Conservation (phyloP, 2,329 filamentous ascomycete species). For the Cladosporium colombiae region DNA sequence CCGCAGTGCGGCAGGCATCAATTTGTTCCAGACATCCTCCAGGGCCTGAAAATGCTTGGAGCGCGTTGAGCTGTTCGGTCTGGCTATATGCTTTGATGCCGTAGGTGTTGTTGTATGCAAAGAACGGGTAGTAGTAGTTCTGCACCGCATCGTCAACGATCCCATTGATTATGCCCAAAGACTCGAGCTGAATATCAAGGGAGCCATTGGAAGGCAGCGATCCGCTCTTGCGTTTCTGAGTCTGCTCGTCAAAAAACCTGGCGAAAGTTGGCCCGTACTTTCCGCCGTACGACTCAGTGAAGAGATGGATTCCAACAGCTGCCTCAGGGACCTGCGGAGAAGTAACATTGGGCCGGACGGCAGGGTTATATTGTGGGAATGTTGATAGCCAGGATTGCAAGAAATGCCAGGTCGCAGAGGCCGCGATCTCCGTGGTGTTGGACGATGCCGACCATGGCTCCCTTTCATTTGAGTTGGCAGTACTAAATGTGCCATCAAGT, state of each 20-base stretch:
- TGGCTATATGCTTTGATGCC: conserved; percentile 59
- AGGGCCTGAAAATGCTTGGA: conserved; percentile 48
- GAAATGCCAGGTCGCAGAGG: conserved; percentile 62
- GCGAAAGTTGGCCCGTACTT: conserved; percentile 69
- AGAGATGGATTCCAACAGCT: conserved; percentile 53
- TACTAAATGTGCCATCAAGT: conserved; percentile 67
- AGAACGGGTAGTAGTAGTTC: conserved; percentile 57
- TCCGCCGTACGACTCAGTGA: conserved; percentile 59
- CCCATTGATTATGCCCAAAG: conserved; percentile 71
- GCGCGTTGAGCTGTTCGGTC: conserved; percentile 48
- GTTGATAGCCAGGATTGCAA: conserved; percentile 58
- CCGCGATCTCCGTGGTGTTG: conserved; percentile 40
- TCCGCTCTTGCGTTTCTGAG: conserved; percentile 56
- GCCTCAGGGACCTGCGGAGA: conserved; percentile 36
- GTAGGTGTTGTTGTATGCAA: conserved; percentile 67
- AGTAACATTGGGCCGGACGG: conserved; percentile 55
- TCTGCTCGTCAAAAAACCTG: conserved; percentile 61
- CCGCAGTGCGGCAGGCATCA: conserved; percentile 37
- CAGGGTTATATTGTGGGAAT: conserved; percentile 44
- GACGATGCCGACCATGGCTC: conserved; percentile 28
- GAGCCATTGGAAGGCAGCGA: conserved; percentile 52
- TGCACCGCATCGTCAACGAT: conserved; percentile 67
- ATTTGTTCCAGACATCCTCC: conserved; percentile 36
- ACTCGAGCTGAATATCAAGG: conserved; percentile 60
- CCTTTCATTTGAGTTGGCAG: conserved; percentile 43